phyloP scores from a whole-genome alignment of 768 basidiomycete species.

The Tricholoma bakamatsutake region DNA sequence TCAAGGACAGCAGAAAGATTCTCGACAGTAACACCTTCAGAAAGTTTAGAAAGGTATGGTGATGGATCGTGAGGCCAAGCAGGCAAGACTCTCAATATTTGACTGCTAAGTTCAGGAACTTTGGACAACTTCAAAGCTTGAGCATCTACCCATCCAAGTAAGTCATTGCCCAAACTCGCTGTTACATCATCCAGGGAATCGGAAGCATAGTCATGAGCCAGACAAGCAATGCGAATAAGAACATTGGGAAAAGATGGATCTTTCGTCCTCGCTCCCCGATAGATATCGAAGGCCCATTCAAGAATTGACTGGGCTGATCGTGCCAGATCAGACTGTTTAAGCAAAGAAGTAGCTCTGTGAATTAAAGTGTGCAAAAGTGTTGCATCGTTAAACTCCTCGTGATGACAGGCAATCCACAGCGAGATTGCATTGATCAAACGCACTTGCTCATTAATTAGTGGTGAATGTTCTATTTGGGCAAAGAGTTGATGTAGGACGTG shows the following conservation, averaged over 20 bases:
- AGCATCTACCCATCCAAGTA: conserved; percentile 60
- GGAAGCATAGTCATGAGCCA: conserved; percentile 49
- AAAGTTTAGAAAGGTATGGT: conserved; percentile 36
- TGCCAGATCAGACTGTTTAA: conserved; percentile 64
- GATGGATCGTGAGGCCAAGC: conserved; percentile 73
- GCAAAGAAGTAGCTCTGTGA: conserved; percentile 58
- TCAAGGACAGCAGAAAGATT: conserved; percentile 50
- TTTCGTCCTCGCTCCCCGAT: conserved; percentile 31
- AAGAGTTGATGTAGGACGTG: conserved; percentile 75
- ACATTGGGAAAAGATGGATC: conserved; percentile 58
- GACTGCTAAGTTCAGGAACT: conserved; percentile 28
- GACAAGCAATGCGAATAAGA: conserved; percentile 61
- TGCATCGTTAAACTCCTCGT: conserved; percentile 46
- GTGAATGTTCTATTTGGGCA: conserved; percentile 54
- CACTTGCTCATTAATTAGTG: conserved; percentile 79
- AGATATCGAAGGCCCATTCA: conserved; percentile 65
- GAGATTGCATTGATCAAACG: conserved; percentile 69
- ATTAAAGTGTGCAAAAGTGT: conserved; percentile 64
- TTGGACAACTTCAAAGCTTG: conserved; percentile 40
- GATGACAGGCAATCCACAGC: conserved; percentile 64
- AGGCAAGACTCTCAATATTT: conserved; percentile 52
- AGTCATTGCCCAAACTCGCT: conserved; percentile 34
- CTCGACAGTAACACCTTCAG: conserved; percentile 38
- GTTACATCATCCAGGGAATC: conserved; percentile 23
- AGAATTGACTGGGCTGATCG: conserved; percentile 69